phyloP scores from a whole-genome alignment of 148 eudicot species.

The Talinum fruticosum region DNA sequence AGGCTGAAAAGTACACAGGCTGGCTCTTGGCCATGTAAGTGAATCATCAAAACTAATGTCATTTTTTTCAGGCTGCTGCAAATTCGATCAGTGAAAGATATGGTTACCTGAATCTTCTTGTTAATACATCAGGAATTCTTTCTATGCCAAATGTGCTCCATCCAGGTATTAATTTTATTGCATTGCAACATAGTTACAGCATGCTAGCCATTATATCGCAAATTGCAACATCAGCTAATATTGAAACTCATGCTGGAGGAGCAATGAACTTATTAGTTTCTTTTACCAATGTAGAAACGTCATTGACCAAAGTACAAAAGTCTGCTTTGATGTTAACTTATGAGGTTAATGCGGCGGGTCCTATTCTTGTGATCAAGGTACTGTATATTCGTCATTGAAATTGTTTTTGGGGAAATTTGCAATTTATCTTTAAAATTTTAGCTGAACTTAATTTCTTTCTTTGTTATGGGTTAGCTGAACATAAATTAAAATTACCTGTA shows the following conservation, averaged over 20 bases:
- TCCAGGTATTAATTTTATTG: conserved; percentile 56
- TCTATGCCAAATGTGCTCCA: conserved; percentile 72
- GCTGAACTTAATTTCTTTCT: not conserved
- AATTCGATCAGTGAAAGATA: conserved; percentile 54
- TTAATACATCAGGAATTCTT: conserved; percentile 87
- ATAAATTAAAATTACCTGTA: not conserved
- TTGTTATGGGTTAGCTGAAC: not conserved
- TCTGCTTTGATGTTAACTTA: conserved; percentile 72
- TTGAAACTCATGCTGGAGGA: not conserved
- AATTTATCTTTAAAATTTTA: conserved; percentile 1
- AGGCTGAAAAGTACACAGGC: not conserved
- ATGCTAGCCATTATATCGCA: not conserved
- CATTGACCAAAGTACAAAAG: conserved; percentile 71
- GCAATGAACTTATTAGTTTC: conserved; percentile 3
- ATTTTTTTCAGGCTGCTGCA: conserved; percentile 55
- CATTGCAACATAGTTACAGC: not conserved
- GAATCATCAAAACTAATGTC: not conserved
- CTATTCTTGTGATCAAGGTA: conserved; percentile 81
- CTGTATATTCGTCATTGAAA: too few species aligned
- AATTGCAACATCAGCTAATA: not conserved
- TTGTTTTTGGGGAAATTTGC: too few species aligned
- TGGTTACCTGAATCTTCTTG: conserved; percentile 71
- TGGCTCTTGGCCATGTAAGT: not conserved
- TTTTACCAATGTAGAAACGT: conserved; percentile 63
- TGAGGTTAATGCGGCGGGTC: conserved; percentile 94